phyloP scores from a whole-genome alignment of 441 rosid species.

The Pelargonium myrrhifolium region DNA sequence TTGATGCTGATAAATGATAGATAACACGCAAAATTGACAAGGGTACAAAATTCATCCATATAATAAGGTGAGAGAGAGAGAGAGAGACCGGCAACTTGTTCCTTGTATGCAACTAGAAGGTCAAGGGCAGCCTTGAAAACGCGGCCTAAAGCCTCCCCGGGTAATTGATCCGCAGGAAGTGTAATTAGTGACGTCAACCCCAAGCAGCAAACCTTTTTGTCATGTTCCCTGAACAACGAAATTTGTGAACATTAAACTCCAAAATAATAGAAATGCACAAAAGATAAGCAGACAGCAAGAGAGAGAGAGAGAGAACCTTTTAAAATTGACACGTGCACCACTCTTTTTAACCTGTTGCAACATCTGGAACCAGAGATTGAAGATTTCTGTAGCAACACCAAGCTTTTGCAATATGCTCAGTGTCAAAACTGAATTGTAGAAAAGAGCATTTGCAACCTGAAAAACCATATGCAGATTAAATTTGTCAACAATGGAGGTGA shows the following conservation, averaged over 20 bases:
- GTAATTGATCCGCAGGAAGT: conserved; percentile 71
- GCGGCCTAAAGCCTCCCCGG: conserved; percentile 72
- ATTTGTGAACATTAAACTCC: conserved; percentile 7
- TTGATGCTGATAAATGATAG: too few relatives aligned
- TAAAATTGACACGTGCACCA: conserved; percentile 72
- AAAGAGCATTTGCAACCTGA: conserved; percentile 91
- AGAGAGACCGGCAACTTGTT: conserved; percentile 96
- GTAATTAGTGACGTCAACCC: conserved; percentile 79
- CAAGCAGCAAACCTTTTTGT: conserved; percentile 93
- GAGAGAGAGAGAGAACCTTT: conserved; percentile 43
- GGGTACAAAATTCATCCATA: too few relatives aligned
- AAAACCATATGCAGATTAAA: not conserved
- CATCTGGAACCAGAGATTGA: conserved; percentile 88
- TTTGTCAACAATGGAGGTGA: not conserved
- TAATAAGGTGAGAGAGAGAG: not conserved
- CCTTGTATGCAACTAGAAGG: conserved; percentile 81
- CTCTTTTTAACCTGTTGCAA: conserved; percentile 81
- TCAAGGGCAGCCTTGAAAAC: conserved; percentile 79
- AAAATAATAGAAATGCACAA: not conserved
- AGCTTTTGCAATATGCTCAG: conserved; percentile 68
- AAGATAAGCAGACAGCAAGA: too few relatives aligned
- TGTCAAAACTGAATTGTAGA: conserved; percentile 70
- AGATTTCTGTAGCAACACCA: conserved; percentile 63
- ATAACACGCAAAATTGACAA: too few relatives aligned
- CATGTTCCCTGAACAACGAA: conserved; percentile 63